Evolutionary conservation across 1,284 basidiomycete species (phyloP).

Genomic region (Fomitopsis palustris): DNA sequence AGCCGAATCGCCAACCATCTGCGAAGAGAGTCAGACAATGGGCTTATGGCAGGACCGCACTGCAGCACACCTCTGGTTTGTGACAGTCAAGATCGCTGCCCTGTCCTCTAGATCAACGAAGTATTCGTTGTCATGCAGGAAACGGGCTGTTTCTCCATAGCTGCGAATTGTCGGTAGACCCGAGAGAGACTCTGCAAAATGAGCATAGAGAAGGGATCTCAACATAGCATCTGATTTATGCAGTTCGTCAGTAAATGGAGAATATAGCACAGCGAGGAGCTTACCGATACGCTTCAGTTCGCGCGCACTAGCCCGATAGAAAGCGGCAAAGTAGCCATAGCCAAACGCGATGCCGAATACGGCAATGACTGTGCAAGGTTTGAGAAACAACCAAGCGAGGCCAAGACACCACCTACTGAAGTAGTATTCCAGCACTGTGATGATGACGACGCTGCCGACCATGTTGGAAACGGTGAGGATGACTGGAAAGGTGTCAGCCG

Average conservation of each 20-base stretch:
- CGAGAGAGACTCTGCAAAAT: conserved; percentile 78
- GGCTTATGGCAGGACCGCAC: not conserved
- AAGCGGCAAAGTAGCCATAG: conserved; percentile 54
- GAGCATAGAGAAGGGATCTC: conserved; percentile 71
- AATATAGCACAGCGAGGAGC: conserved; percentile 14
- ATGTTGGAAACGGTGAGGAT: conserved; percentile 48
- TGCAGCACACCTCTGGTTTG: conserved; percentile 49
- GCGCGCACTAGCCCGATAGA: conserved; percentile 66
- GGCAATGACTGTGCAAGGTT: conserved; percentile 41
- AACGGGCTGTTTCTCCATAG: conserved; percentile 60
- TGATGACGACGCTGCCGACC: conserved; percentile 59
- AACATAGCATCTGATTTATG: conserved; percentile 52
- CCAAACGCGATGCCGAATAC: conserved; percentile 44
- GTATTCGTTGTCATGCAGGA: conserved; percentile 65
- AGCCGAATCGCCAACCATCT: conserved; percentile 70
- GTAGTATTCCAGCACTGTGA: conserved; percentile 68
- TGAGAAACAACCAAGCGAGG: not conserved
- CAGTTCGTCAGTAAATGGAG: conserved; percentile 20
- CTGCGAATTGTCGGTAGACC: conserved; percentile 77
- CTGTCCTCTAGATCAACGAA: conserved; percentile 77
- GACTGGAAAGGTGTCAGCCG: conserved; percentile 32
- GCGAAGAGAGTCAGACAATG: not conserved
- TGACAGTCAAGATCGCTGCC: conserved; percentile 55
- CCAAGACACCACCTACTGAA: conserved; percentile 43
- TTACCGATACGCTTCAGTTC: conserved; percentile 69